phyloP scores from a whole-genome alignment of 805 yeast species.

The Teunomyces tritomae region DNA sequence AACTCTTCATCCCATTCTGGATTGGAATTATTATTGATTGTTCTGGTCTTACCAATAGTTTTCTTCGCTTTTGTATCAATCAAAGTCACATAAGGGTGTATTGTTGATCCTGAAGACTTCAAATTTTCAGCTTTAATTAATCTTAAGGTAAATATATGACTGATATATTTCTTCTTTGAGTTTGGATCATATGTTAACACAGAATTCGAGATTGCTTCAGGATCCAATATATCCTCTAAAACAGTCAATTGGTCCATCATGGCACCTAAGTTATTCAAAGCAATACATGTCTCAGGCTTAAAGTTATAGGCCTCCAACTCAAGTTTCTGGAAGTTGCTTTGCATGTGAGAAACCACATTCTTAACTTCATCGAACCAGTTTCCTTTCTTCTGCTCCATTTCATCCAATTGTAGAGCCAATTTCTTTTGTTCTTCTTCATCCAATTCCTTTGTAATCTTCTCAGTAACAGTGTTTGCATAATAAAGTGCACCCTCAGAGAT shows the following conservation, averaged over 20 bases:
- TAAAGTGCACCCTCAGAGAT: conserved; percentile 58
- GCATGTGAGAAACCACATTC: conserved; percentile 44
- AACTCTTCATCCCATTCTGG: conserved; percentile 91
- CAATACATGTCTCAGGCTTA: conserved; percentile 63
- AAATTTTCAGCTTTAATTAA: conserved; percentile 64
- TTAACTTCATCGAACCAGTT: conserved; percentile 55
- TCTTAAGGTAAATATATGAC: conserved; percentile 62
- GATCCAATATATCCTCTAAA: conserved; percentile 56
- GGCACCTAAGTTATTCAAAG: conserved; percentile 64
- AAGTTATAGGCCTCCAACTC: conserved; percentile 49
- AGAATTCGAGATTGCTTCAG: conserved; percentile 51
- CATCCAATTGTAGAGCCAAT: conserved; percentile 8
- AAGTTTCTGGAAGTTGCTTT: conserved; percentile 31
- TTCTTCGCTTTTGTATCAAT: conserved; percentile 52
- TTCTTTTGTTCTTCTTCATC: conserved; percentile 28
- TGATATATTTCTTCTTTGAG: conserved; percentile 30
- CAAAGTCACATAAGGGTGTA: conserved; percentile 62
- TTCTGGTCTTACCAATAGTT: conserved; percentile 68
- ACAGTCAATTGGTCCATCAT: conserved; percentile 47
- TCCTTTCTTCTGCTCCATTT: conserved; percentile 9
- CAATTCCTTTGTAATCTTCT: conserved; percentile 43
- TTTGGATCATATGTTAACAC: conserved; percentile 35
- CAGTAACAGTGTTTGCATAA: conserved; percentile 43
- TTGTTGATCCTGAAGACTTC: conserved; percentile 29
- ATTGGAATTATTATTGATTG: conserved; percentile 54